phyloP scores from a whole-genome alignment of 768 basidiomycete genomes.

The Boletus eberwhitei region DNA sequence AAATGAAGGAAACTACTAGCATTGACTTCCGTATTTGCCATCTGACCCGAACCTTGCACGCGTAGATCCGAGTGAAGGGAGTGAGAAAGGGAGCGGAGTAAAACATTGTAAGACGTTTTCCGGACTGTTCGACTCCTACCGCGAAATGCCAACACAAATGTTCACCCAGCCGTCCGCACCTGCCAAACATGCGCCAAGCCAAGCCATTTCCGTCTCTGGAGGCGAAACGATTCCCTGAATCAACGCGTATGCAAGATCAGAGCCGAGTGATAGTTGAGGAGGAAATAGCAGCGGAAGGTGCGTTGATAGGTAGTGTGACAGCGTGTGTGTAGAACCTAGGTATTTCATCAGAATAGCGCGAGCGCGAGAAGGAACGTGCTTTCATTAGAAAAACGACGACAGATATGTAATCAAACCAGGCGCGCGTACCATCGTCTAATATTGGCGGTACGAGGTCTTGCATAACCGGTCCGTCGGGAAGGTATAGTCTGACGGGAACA shows the following conservation, averaged over 20 bases:
- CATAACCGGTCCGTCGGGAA: slow-evolving; percentile 86
- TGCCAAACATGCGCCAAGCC: slow-evolving; percentile 89
- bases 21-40: neutral
- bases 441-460: slow-evolving; percentile 87
- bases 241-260: slow-evolving; percentile 69
- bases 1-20: neutral
- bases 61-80: neutral
- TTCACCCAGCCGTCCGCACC: slow-evolving; percentile 97
- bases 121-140: slow-evolving; percentile 14
- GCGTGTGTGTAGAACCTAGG: slow-evolving; percentile 70
- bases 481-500: slow-evolving; percentile 84
- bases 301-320: slow-evolving; percentile 63
- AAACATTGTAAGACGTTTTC: neutral
- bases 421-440: slow-evolving; percentile 65
- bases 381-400: neutral
- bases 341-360: neutral
- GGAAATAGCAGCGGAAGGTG: slow-evolving; percentile 83
- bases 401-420: neutral
- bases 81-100: neutral
- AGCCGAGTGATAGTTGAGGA: slow-evolving; percentile 37
- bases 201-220: slow-evolving; percentile 84
- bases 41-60: neutral
- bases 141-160: slow-evolving; percentile 68
- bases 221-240: slow-evolving; percentile 85
- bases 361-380: neutral